Conservation (phyloP, 495 filamentous ascomycete genomes). For the Glonium stellatum region DNA sequence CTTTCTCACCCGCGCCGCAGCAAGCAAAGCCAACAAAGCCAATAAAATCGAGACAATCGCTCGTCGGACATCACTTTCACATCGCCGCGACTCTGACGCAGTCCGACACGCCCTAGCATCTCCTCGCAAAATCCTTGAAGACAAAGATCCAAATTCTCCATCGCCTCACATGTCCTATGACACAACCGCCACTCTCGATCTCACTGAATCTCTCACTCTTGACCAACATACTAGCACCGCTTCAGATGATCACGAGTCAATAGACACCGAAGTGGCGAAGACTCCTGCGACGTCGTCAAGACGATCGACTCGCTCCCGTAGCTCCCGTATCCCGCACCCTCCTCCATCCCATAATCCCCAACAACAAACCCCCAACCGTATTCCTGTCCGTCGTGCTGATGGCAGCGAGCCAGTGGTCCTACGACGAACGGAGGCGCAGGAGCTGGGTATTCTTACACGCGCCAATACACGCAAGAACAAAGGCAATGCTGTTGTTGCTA, state of each 20-base stretch:
- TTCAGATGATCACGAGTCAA: too few species aligned
- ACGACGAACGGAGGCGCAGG: constrained; percentile 52
- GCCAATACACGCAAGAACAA: constrained; percentile 54
- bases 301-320: constrained; percentile 19
- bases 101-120: constrained; percentile 35
- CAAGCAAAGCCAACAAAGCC: constrained; percentile 50
- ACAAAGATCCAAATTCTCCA: constrained; percentile 50
- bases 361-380: constrained; percentile 41
- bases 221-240: not conserved
- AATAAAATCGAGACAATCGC: constrained; percentile 36
- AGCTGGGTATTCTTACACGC: constrained; percentile 47
- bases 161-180: constrained; percentile 29
- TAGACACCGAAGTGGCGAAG: constrained; percentile 21
- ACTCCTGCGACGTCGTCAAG: constrained; percentile 7
- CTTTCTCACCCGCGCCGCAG: constrained; percentile 54
- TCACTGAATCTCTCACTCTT: constrained; percentile 24
- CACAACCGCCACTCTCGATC: constrained; percentile 22
- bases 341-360: constrained; percentile 23
- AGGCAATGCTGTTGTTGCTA: constrained; percentile 46
- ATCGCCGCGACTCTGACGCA: constrained; percentile 38
- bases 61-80: constrained; percentile 28
- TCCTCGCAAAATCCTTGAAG: constrained; percentile 46
- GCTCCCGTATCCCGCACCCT: constrained; percentile 15
- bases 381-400: constrained; percentile 51
- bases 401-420: constrained; percentile 51